Percentiles rank a stretch among this genome's conserved stretches.
Evolutionary conservation across 2,329 filamentous ascomycete species (phyloP).

Genomic region (Amesomyces nigricolor): DNA sequence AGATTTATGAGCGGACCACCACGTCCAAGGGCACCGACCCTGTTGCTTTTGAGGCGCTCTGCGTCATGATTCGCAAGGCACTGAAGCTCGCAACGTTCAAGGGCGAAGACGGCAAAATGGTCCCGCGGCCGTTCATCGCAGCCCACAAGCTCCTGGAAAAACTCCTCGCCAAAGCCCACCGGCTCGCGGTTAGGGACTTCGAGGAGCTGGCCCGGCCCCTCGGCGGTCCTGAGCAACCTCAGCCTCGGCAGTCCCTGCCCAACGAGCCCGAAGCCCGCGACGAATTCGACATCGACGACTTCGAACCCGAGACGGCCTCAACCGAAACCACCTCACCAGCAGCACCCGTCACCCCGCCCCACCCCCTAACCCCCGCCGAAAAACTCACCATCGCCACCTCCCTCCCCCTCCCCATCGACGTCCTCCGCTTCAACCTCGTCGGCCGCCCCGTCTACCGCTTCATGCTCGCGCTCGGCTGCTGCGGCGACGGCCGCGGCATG

Average conservation of each 20-base stretch:
- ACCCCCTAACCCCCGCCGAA: too few species aligned
- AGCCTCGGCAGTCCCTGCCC: too few species aligned
- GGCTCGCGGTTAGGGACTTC: slow-evolving; percentile 15
- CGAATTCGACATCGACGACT: not conserved
- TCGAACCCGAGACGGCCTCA: not conserved
- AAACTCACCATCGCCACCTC: too few species aligned
- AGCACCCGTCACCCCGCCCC: too few species aligned
- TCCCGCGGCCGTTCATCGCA: not conserved
- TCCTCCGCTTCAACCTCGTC: slow-evolving; percentile 39
- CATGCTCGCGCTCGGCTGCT: slow-evolving; percentile 55
- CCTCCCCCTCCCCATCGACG: not conserved
- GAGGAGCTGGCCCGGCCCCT: slow-evolving; percentile 27
- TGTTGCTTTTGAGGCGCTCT: slow-evolving; percentile 34
- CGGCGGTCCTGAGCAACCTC: not conserved
- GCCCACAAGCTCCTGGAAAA: slow-evolving; percentile 1
- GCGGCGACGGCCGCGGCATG: slow-evolving; percentile 56
- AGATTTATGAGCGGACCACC: slow-evolving; percentile 30
- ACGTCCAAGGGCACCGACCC: slow-evolving; percentile 31
- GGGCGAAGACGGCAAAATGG: not conserved
- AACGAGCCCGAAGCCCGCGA: slow-evolving; percentile 20
- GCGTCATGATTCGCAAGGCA: slow-evolving; percentile 32
- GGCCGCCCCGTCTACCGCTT: slow-evolving; percentile 51
- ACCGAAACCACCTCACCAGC: too few species aligned
- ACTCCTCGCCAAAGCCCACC: slow-evolving; percentile 10
- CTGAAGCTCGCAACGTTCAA: slow-evolving; percentile 16